phyloP scores from a whole-genome alignment of 169 alveolate genomes.

The Cryptosporidium canis region DNA sequence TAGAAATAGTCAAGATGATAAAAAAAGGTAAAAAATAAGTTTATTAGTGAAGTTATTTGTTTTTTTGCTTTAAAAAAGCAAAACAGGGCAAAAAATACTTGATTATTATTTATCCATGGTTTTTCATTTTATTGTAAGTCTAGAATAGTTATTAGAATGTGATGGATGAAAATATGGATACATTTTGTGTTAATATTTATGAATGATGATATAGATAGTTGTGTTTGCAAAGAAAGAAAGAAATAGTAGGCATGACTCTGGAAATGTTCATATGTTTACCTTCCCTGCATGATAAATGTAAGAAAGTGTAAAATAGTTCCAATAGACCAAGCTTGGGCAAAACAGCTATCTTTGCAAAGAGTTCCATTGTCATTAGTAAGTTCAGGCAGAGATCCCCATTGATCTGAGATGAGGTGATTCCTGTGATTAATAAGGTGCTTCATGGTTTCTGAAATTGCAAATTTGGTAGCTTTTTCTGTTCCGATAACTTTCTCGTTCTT shows the following conservation, averaged over 20 bases:
- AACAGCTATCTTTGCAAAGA: constrained; percentile 84
- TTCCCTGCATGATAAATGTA: neutral
- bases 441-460: constrained; percentile 75
- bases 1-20: neutral
- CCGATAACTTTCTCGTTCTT: constrained; percentile 12
- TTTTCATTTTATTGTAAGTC: too few relatives aligned
- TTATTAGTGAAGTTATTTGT: too few relatives aligned
- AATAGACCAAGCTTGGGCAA: constrained; percentile 87
- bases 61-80: too few relatives aligned
- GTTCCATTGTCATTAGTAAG: constrained; percentile 89
- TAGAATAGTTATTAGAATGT: too few relatives aligned
- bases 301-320: constrained; percentile 73
- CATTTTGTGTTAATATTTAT: too few relatives aligned
- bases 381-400: constrained; percentile 92
- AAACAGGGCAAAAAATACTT: too few relatives aligned
- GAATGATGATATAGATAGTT: too few relatives aligned
- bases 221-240: too few relatives aligned
- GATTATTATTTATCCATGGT: too few relatives aligned
- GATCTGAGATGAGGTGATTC: constrained; percentile 75
- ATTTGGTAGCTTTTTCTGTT: constrained; percentile 67
- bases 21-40: neutral
- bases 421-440: constrained; percentile 79
- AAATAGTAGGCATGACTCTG: too few relatives aligned
- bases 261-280: neutral
- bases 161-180: too few relatives aligned